Percentiles rank a stretch among this genome's conserved stretches.
Evolutionary conservation across 2,329 filamentous ascomycete species (phyloP).

Genomic region (Colletotrichum graminicola): DNA sequence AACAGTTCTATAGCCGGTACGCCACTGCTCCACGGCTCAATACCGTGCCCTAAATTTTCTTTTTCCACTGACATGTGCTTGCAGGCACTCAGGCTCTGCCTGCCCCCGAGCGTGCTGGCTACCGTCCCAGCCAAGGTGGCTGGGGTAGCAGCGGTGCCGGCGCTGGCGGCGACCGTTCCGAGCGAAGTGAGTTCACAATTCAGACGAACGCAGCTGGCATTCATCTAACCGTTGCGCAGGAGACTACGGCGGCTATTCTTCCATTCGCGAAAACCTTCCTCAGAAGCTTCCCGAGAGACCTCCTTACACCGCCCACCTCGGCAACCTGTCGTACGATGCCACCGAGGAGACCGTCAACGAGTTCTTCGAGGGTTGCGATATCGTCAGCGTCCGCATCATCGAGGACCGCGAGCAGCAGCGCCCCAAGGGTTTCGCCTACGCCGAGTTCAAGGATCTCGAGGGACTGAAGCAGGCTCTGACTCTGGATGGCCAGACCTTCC

Average conservation of each 20-base stretch:
- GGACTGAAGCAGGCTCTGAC: conserved; percentile 92
- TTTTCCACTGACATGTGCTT: conserved; percentile 21
- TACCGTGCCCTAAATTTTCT: neutral
- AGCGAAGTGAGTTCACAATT: conserved; percentile 55
- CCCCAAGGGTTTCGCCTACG: conserved; percentile 98
- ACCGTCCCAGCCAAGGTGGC: conserved; percentile 48
- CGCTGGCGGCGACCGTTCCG: conserved; percentile 46
- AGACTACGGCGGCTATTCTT: conserved; percentile 41
- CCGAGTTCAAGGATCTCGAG: conserved; percentile 89
- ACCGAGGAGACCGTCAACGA: conserved; percentile 85
- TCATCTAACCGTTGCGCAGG: conserved; percentile 27
- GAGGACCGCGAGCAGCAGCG: conserved; percentile 94
- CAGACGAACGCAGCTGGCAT: neutral
- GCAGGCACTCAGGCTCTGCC: conserved; percentile 70
- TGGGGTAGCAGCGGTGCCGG: conserved; percentile 52
- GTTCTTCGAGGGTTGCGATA: conserved; percentile 86
- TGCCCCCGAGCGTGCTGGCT: conserved; percentile 58
- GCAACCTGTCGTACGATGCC: conserved; percentile 96
- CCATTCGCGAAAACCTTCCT: conserved; percentile 67
- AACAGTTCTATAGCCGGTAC: conserved; percentile 53
- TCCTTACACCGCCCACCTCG: conserved; percentile 94
- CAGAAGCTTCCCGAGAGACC: conserved; percentile 82
- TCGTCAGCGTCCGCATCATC: conserved; percentile 93
- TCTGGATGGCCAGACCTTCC: conserved; percentile 84
- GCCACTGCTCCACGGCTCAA: conserved; percentile 41